Evolutionary conservation across 371 early-diverging fungal species (phyloP).

Genomic region (Rhizomucor pusillus): DNA sequence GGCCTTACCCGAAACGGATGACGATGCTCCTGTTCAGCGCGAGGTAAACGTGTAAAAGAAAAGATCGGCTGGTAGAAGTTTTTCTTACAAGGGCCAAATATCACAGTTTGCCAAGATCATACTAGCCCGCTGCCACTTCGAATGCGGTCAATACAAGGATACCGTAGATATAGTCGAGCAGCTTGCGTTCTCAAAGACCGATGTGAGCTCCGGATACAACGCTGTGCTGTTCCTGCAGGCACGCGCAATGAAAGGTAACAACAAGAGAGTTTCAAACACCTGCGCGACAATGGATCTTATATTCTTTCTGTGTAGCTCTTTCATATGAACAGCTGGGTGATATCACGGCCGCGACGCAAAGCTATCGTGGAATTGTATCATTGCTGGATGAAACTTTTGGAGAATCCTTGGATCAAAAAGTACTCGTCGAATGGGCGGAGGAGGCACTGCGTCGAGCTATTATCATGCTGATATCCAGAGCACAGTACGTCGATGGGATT

Average conservation of each 20-base stretch:
- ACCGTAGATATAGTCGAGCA: constrained; percentile 28
- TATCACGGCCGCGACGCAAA: constrained; percentile 41
- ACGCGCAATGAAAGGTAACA: constrained; percentile 49
- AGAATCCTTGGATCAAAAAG: constrained; percentile 20
- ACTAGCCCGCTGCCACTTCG: constrained; percentile 34
- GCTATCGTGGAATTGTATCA: constrained; percentile 48
- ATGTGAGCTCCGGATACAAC: constrained; percentile 48
- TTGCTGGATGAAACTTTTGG: constrained; percentile 36
- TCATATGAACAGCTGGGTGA: constrained; percentile 49
- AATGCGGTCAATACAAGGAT: constrained; percentile 28
- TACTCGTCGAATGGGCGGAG: constrained; percentile 60
- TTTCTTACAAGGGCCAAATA: not conserved
- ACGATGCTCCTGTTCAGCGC: no score
- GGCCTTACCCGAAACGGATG: no score
- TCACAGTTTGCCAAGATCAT: constrained; percentile 38
- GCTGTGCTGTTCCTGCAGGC: constrained; percentile 49
- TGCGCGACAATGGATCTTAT: not conserved
- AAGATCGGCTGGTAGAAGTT: no score
- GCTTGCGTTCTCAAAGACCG: constrained; percentile 25
- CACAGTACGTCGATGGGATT: constrained; percentile 32
- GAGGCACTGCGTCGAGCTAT: constrained; percentile 65
- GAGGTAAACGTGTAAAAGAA: no score
- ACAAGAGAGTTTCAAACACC: not conserved
- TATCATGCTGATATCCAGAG: constrained; percentile 42
- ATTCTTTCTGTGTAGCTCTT: not conserved